These are phyloP conservation scores for Debaryomyces nepalensis DNA, from an alignment of 1,139 yeast species.

Conservation along the genomic window DNA sequence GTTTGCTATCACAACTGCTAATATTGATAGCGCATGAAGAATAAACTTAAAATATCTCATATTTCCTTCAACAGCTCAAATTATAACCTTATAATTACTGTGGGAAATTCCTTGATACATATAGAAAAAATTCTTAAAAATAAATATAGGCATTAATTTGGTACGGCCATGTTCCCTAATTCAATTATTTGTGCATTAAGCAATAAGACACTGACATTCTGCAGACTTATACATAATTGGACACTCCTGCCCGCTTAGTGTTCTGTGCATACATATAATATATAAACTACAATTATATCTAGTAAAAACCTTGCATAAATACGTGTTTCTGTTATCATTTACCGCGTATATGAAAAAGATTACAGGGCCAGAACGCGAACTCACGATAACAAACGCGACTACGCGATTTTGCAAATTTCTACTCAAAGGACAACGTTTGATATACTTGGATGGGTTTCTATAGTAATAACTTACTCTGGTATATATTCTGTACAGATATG, in stretches of 20 bases:
- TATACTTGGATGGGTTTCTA: neutral
- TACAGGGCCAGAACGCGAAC: constrained; percentile 2
- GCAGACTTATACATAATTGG: neutral
- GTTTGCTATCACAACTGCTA: neutral
- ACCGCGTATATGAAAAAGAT: neutral
- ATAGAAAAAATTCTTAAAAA: neutral
- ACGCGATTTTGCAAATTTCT: neutral
- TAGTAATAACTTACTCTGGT: no score
- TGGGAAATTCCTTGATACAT: constrained; percentile 1
- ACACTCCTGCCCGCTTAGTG: neutral
- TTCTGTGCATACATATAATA: constrained; percentile 2
- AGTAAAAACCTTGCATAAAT: constrained; percentile 5
- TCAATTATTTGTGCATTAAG: neutral
- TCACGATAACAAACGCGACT: constrained; percentile 1
- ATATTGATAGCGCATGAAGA: constrained; percentile 1
- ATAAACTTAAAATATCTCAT: constrained; percentile 2
- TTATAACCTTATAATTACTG: neutral
- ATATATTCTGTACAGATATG: no score
- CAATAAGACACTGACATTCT: neutral
- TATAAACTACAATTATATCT: neutral
- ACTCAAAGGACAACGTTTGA: neutral
- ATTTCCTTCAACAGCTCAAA: neutral
- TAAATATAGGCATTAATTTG: neutral
- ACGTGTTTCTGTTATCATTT: constrained; percentile 3
- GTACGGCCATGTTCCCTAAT: neutral